Base-by-base conservation (phyloP, 257 asterid genomes). In the Misopates orontium region DNA sequence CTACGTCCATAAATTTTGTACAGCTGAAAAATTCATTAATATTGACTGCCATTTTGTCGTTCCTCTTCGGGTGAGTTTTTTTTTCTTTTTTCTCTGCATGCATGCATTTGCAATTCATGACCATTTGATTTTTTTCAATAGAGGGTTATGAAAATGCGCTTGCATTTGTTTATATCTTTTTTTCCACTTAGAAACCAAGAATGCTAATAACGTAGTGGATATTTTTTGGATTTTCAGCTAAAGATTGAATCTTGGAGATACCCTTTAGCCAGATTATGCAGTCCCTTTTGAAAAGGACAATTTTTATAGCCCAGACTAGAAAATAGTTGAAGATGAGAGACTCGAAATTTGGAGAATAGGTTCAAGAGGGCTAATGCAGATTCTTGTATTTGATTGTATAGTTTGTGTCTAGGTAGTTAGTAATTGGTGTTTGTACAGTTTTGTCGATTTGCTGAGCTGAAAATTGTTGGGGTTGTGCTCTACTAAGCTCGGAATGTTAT, bases 281-380 rank as follows among this genome's bases (percentile, higher is more conserved):
- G n/a, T n/a, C n/a, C 36, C 36, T 28, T 28, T 28, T 28, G 36
- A 28, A 28, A 28, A 7, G 3, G 36, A 28, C 7, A 7, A 28
- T 28, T 2, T n/a, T 28, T 28, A 28, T 28, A 7, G 36, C 36
- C 73, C 52, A 61, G 51, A 59, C 47, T 41, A 1, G 11, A 36
- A 36, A 67, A 19, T 71, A 61, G 68, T 51, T 41, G 75, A 80
- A 75, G 80, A 82, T 81, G 87, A 89, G 87, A 75, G 88, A 82
- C 74, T 82, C 71, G 62, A 67, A 72, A 79, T 22, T 65, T 61
- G 60, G 63, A 28, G 16, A 13, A 20, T 68, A 55, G 69, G 62
- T 63, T 45, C 58, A 70, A 39, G 70, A 62, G 66, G 56, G 80
- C 70, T 32, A 68, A 74, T 60, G 1, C 52, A 44, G 68, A 67